Base-by-base conservation (phyloP, 768 basidiomycete genomes). In the Serpula lacrymans region DNA sequence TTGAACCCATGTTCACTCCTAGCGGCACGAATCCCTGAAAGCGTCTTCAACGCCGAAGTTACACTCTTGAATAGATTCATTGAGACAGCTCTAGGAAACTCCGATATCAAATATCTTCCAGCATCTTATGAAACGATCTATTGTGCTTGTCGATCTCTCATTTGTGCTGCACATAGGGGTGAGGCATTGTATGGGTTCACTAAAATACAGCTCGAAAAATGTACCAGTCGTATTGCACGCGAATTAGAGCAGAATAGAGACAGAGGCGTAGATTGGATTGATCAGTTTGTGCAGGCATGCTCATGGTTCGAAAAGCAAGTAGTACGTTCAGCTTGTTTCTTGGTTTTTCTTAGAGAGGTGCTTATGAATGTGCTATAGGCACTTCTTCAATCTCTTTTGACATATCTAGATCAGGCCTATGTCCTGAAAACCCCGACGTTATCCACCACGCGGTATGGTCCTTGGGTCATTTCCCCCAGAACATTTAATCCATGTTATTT, bases 381-480 rank as follows among this genome's bases (percentile, higher is more conserved):
- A 4, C 60, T 88, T 14, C 53, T 89, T 2, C 62, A 74, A 46
- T 82, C 82, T 0, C 60, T 89, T 18, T 60, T 89, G 37, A 75
- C 85, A 3, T 84, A 82, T 55, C 60, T 91, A 37, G 87, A 92
- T 53, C 77, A 84, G 52, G 69, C 71, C 0, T 88, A 81, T 48
- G 69, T 87, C 8, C 51, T 57, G 0, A 62, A 65, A 28, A 59
- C 70, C 23, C 60, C 64, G 20, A 59, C 64, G 10, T 41, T 67
- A 11, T 50, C 52, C 6, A 62, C 58, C 11, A 72, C 82, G 33
- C 70, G 61, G 85, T 84, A 47, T 16, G 69, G 37, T 18, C 24
- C 3, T 18, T 4, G n/a, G n/a, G 20, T 29, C 41, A n/a, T n/a
- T n/a, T n/a, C n/a, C n/a, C n/a, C n/a, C n/a, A n/a, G n/a, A n/a